These are phyloP conservation scores for Suillus lakei DNA, from an alignment of 768 basidiomycete genomes.

Conservation along the genomic window DNA sequence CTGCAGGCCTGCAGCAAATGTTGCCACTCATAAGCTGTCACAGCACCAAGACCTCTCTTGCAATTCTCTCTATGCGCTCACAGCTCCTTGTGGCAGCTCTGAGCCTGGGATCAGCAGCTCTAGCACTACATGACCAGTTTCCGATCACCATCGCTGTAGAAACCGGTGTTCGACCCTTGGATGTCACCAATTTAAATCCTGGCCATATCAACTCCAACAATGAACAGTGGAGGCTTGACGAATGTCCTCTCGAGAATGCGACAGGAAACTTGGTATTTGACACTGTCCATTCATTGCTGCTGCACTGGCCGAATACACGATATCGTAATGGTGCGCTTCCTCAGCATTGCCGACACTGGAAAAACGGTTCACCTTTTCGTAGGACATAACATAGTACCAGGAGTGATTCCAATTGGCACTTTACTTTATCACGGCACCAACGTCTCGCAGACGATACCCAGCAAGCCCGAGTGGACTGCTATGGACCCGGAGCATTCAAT, in stretches of 20 bases:
- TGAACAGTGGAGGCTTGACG: slow-evolving; percentile 24
- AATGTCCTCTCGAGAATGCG: slow-evolving; percentile 26
- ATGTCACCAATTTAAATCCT: neutral
- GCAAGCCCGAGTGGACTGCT: slow-evolving; percentile 33
- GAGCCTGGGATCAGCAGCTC: neutral
- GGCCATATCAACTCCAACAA: neutral
- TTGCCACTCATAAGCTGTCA: neutral
- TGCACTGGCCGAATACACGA: slow-evolving; percentile 44
- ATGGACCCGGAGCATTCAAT: slow-evolving; percentile 39
- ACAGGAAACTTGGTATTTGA: slow-evolving; percentile 42
- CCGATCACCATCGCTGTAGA: neutral
- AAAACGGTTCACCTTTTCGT: neutral
- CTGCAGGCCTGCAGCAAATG: too few species aligned
- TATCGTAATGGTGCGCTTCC: slow-evolving; percentile 34
- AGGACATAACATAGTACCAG: slow-evolving; percentile 39
- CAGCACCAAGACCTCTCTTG: neutral
- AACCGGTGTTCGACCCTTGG: neutral
- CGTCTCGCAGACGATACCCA: slow-evolving; percentile 21
- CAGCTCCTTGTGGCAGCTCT: neutral
- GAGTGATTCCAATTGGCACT: slow-evolving; percentile 38
- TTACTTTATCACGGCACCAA: slow-evolving; percentile 39
- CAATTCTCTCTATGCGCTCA: neutral
- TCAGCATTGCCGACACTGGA: neutral
- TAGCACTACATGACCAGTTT: neutral
- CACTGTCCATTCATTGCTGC: slow-evolving; percentile 37